These are phyloP conservation scores for Amanita phalloides DNA, from an alignment of 768 basidiomycete species.

Conservation along the genomic window DNA sequence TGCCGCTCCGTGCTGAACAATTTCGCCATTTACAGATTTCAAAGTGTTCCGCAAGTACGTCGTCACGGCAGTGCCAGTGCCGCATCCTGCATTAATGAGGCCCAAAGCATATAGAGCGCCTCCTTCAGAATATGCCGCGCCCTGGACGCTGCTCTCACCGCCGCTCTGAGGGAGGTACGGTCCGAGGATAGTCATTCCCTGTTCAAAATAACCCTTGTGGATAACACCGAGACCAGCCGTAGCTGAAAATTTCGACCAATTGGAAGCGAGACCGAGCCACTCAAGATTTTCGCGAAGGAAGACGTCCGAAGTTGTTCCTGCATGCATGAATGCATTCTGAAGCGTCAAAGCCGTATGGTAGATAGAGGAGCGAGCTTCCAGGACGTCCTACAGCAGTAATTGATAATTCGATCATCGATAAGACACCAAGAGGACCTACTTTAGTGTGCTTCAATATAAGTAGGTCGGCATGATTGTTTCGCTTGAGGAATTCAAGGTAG, in stretches of 20 bases:
- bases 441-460: slow-evolving; percentile 89
- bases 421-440: slow-evolving; percentile 25
- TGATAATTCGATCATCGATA: neutral
- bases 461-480: slow-evolving; percentile 89
- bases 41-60: slow-evolving; percentile 74
- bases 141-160: slow-evolving; percentile 65
- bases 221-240: slow-evolving; percentile 96
- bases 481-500: slow-evolving; percentile 91
- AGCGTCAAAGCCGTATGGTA: slow-evolving; percentile 95
- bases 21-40: slow-evolving; percentile 65
- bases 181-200: slow-evolving; percentile 84
- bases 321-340: slow-evolving; percentile 95
- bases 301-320: slow-evolving; percentile 92
- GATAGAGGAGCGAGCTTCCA: slow-evolving; percentile 92
- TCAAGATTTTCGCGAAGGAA: slow-evolving; percentile 95
- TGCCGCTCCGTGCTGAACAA: slow-evolving; percentile 95
- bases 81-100: slow-evolving; percentile 87
- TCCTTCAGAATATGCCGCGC: slow-evolving; percentile 87
- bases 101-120: slow-evolving; percentile 95
- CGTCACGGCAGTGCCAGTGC: slow-evolving; percentile 66
- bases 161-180: slow-evolving; percentile 84
- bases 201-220: slow-evolving; percentile 92
- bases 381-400: slow-evolving; percentile 52
- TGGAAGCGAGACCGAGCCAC: slow-evolving; percentile 90
- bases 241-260: slow-evolving; percentile 98